Evolutionary conservation across 2,329 filamentous ascomycete species (phyloP), one percentile per base, ranked within the genome.

Genomic region (Venturia carpophila): DNA sequence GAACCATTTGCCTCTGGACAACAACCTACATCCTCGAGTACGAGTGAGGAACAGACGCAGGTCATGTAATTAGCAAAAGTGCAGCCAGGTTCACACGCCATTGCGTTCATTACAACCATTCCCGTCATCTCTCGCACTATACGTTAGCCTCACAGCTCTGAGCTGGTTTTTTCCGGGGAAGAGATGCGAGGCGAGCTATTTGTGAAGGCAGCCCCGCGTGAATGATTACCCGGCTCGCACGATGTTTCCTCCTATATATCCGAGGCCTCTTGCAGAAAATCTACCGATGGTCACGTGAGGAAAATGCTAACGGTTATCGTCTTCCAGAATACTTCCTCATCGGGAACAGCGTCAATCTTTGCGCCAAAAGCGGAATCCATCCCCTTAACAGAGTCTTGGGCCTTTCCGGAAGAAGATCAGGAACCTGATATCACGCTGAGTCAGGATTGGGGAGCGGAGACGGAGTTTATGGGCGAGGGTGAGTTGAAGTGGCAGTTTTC

Each of bases 31-130:
- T 10, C 52, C 13, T 30, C 52, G 17, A 58, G 27, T 37, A 34
- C 27, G 30, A 58, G 5, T n/a, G 52, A 37, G 30, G 52, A 58
- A n/a, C 30, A 58, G 37, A 21, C 52, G 52, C 52, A 30, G 52
- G 52, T 27, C 52, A 37, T 58, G 52, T 58, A 58, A 37, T 58
- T 58, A 58, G 52, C 52, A 58, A 58, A 37, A 58, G 52, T 27
- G 37, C 30, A 27, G 27, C 37, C 52, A 58, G 52, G 37, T n/a
- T 58, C 52, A 10, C 52, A 37, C 52, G 21, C 15, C 9, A 15
- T 58, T 24, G 30, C 52, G 17, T 58, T 37, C 52, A 5, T 58
- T 37, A 58, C 17, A 5, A 37, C 52, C 27, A n/a, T 39, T 58
- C 3, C 27, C 37, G 19, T 58, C 52, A 37, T 37, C 15, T 15